Conservation (phyloP, 2,329 filamentous ascomycete species). For the Colletotrichum limetticola region DNA sequence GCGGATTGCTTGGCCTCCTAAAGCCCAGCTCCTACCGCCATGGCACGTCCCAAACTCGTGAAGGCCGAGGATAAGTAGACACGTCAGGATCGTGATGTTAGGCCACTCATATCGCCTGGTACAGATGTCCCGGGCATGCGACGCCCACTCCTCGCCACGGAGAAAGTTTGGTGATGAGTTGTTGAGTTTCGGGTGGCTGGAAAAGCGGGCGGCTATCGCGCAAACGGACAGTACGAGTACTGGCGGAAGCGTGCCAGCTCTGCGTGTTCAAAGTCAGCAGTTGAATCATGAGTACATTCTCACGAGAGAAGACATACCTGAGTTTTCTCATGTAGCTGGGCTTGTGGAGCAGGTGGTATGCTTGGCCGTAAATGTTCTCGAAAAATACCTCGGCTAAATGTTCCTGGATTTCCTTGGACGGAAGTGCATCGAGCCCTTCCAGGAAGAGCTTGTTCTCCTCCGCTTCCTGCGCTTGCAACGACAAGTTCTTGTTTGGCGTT, state of each 20-base stretch:
- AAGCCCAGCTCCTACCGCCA: conserved; percentile 93
- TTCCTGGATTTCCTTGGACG: conserved; percentile 88
- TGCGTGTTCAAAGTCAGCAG: conserved; percentile 48
- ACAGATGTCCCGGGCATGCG: conserved; percentile 86
- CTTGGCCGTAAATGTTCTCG: conserved; percentile 94
- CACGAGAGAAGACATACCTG: conserved; percentile 60
- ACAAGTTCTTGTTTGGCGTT: conserved; percentile 60
- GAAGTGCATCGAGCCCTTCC: conserved; percentile 86
- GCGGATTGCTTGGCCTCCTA: conserved; percentile 92
- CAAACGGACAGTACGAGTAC: conserved; percentile 94
- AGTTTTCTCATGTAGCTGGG: conserved; percentile 95
- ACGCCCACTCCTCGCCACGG: conserved; percentile 91
- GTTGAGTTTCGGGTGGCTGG: conserved; percentile 83
- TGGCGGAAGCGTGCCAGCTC: conserved; percentile 83
- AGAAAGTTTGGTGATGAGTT: conserved; percentile 80
- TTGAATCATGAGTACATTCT: not conserved
- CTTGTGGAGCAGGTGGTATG: conserved; percentile 94
- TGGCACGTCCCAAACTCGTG: conserved; percentile 98
- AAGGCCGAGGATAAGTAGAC: conserved; percentile 86
- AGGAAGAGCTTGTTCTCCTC: conserved; percentile 82
- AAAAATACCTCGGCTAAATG: conserved; percentile 96
- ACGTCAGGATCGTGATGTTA: conserved; percentile 95
- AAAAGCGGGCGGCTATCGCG: conserved; percentile 94
- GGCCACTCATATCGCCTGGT: conserved; percentile 91
- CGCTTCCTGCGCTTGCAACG: conserved; percentile 68